A percentile compares a stretch with the other conserved stretches of the same genome.
phyloP scores from a whole-genome alignment of 345 rosid genomes.

The Microthlaspi erraticum region DNA sequence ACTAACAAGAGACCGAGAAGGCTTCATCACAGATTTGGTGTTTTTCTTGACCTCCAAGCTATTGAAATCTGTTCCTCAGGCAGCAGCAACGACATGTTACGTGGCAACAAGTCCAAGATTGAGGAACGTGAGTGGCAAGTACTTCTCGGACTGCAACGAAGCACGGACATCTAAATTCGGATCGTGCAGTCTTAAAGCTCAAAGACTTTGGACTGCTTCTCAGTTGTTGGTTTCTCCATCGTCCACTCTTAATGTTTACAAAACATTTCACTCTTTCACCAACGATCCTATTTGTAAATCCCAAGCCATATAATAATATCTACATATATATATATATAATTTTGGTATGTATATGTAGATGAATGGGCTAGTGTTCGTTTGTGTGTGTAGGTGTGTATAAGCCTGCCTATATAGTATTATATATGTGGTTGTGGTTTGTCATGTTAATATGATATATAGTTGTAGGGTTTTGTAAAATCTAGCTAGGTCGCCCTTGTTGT shows the following conservation, averaged over 20 bases:
- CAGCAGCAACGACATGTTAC: conserved; percentile 93
- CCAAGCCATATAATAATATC: conserved; percentile 8
- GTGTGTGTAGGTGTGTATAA: conserved; percentile 19
- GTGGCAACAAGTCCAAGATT: conserved; percentile 72
- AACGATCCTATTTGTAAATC: background rate
- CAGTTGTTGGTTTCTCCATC: conserved; percentile 66
- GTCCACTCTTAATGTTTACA: conserved; percentile 37
- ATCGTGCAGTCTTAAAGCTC: conserved; percentile 64
- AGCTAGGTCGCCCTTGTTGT: conserved; percentile 15
- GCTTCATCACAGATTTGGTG: conserved; percentile 70
- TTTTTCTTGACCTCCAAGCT: conserved; percentile 87
- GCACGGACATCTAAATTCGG: conserved; percentile 68
- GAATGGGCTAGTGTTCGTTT: background rate
- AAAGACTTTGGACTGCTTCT: conserved; percentile 77
- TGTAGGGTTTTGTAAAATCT: conserved; percentile 38
- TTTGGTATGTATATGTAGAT: background rate
- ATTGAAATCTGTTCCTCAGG: conserved; percentile 92
- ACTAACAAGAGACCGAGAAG: conserved; percentile 91
- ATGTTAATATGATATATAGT: conserved; percentile 25
- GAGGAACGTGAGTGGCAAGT: conserved; percentile 62
- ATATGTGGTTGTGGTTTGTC: conserved; percentile 23
- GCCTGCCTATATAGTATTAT: conserved; percentile 13
- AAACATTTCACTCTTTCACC: conserved; percentile 4
- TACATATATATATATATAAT: conserved; percentile 3
- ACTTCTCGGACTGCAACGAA: conserved; percentile 89